Evolutionary conservation across 257 asterid species (phyloP), one percentile per base, ranked within the genome.

Genomic region (Solanum sparsipilum): DNA sequence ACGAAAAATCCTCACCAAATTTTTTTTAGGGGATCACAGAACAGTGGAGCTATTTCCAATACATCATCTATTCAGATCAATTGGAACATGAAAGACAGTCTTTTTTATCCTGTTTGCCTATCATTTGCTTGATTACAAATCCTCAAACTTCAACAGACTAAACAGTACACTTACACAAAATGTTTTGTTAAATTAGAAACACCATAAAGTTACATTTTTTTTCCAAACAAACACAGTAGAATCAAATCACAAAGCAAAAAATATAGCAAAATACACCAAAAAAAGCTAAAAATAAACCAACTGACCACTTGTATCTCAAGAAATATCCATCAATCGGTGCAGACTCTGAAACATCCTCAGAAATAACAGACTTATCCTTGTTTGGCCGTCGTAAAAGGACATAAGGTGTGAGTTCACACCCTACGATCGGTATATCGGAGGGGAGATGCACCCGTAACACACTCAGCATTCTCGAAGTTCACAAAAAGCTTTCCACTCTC

Each of bases 351-450:
- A 93, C 92, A 91, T 94, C 96, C 72, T 93, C 96, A 6, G 95
- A 87, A 36, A 90, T 83, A 44, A 90, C 88, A 25, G 95, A 81
- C 72, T 87, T 89, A 87, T 93, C 93, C 85, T 81, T 81, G 34
- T 46, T 39, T 4, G 93, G 88, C 73, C 95, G 96, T 89, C 90
- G 93, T 91, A 94, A 87, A 38, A 97, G 96, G 78, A 97, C 97
- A 52, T 95, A 97, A 1, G 99, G 99, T 71, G 96, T 93, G 91
- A 97, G 92, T 89, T 97, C 98, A 87, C 99, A 97, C 86, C 98
- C 98, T 31, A 97, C 99, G 56, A 97, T 95, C 48, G 99, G 98
- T 87, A 97, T 97, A 88, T 95, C 99, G 76, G 99, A 94, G 76
- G 99, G 98, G 81, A 97, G 93, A 92, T 94, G 98, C 90, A 94